Evolutionary conservation across 768 basidiomycete species (phyloP).

Genomic region (Termitomyces sp.): DNA sequence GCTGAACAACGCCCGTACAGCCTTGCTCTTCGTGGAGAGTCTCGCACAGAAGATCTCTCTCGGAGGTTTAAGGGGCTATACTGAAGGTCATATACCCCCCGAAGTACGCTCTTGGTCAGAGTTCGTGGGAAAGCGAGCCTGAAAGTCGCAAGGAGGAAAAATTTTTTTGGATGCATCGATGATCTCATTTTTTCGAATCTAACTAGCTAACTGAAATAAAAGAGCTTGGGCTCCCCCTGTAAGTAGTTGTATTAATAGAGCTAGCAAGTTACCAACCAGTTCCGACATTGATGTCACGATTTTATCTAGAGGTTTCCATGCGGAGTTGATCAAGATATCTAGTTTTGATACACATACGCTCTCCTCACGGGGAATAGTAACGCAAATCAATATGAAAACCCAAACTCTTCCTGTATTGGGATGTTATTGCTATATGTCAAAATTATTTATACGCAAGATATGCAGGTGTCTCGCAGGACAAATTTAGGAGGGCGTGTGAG

Average conservation of each 20-base stretch:
- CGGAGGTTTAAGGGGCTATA: conserved; percentile 73
- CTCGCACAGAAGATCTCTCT: conserved; percentile 78
- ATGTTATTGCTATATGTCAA: no score
- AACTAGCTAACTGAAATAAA: conserved; percentile 7
- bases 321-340: conserved; percentile 45
- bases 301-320: conserved; percentile 33
- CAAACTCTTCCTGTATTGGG: no score
- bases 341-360: no score
- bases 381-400: no score
- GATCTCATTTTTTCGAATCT: neutral
- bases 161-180: conserved; percentile 7
- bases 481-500: conserved; percentile 34
- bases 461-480: no score
- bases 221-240: conserved; percentile 16
- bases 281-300: neutral
- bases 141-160: conserved; percentile 12
- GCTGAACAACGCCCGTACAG: conserved; percentile 85
- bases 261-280: neutral
- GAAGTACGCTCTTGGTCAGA: conserved; percentile 93
- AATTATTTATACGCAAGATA: no score
- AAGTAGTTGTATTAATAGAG: conserved; percentile 9
- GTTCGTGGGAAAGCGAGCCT: conserved; percentile 73
- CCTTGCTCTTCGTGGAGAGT: conserved; percentile 86
- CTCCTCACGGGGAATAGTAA: no score
- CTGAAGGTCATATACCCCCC: conserved; percentile 82